These are phyloP conservation scores for Aspergillus costaricaensis DNA, from an alignment of 2,329 filamentous ascomycete genomes.

Conservation along the genomic window DNA sequence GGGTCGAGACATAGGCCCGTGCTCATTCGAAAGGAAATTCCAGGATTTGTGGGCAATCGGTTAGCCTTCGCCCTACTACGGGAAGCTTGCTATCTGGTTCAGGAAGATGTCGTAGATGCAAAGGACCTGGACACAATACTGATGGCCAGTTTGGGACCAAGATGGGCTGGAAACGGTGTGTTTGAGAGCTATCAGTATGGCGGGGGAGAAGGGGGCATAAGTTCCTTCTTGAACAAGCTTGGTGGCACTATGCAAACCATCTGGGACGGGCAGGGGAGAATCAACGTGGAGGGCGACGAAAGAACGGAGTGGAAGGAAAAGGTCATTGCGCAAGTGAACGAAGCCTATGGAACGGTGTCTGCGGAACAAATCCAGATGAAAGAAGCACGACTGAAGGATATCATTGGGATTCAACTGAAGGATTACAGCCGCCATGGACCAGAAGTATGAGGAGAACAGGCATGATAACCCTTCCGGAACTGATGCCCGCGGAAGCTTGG, in stretches of 20 bases:
- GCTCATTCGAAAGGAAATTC: slow-evolving; percentile 53
- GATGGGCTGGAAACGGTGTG: slow-evolving; percentile 59
- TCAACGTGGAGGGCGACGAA: slow-evolving; percentile 39
- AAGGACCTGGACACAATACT: slow-evolving; percentile 57
- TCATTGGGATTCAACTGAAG: slow-evolving; percentile 28
- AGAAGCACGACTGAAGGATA: slow-evolving; percentile 28
- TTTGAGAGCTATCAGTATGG: slow-evolving; percentile 63
- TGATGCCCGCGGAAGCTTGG: neutral
- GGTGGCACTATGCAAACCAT: slow-evolving; percentile 57
- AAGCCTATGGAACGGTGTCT: slow-evolving; percentile 47
- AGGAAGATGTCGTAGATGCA: slow-evolving; percentile 55
- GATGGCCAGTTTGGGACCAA: slow-evolving; percentile 53
- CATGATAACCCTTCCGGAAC: neutral
- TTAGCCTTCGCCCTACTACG: slow-evolving; percentile 59
- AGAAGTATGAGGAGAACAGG: neutral
- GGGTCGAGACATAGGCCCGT: slow-evolving; percentile 45
- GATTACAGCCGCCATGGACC: slow-evolving; percentile 5
- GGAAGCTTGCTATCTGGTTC: slow-evolving; percentile 58
- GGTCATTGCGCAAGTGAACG: slow-evolving; percentile 49
- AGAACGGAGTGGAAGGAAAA: slow-evolving; percentile 49
- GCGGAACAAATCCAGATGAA: slow-evolving; percentile 26
- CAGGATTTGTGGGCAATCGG: slow-evolving; percentile 61
- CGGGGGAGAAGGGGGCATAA: slow-evolving; percentile 56
- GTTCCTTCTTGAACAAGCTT: slow-evolving; percentile 58
- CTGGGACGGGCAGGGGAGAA: slow-evolving; percentile 53